A percentile compares a stretch with the other conserved stretches of the same genome.
phyloP scores from a whole-genome alignment of 441 rosid genomes.

The Theobroma grandiflorum region DNA sequence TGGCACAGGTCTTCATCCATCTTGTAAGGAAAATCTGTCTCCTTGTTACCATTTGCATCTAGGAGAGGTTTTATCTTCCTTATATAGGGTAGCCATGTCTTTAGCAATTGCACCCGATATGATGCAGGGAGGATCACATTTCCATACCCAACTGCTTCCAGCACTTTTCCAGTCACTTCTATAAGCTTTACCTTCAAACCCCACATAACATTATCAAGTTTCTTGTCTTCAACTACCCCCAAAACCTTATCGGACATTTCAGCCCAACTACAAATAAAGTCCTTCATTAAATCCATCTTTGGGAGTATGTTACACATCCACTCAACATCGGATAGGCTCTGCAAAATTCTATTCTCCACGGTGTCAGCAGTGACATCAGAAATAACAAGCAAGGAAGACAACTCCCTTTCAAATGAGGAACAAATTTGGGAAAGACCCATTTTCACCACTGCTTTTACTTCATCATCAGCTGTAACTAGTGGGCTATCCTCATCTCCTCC shows the following conservation, averaged over 20 bases:
- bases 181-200: constrained; percentile 75
- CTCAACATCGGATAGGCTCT: constrained; percentile 60
- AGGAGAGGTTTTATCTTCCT: constrained; percentile 76
- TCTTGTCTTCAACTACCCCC: constrained; percentile 55
- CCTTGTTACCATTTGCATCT: constrained; percentile 52
- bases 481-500: constrained; percentile 69
- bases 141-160: constrained; percentile 94
- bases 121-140: constrained; percentile 69
- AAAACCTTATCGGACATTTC: constrained; percentile 61
- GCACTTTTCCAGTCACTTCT: constrained; percentile 76
- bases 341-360: constrained; percentile 48
- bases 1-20: constrained; percentile 86
- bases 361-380: constrained; percentile 38
- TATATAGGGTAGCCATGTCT: constrained; percentile 84
- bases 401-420: constrained; percentile 55
- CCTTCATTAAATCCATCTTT: constrained; percentile 80
- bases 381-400: constrained; percentile 55
- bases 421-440: constrained; percentile 57
- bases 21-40: constrained; percentile 52
- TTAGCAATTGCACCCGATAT: constrained; percentile 58
- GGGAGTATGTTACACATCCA: constrained; percentile 78
- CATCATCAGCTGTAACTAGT: constrained; percentile 62
- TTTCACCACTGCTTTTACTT: constrained; percentile 66
- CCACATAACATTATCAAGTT: constrained; percentile 63
- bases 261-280: constrained; percentile 74